phyloP scores from a whole-genome alignment of 805 yeast genomes.

The Cyberlindnera sargentensis region DNA sequence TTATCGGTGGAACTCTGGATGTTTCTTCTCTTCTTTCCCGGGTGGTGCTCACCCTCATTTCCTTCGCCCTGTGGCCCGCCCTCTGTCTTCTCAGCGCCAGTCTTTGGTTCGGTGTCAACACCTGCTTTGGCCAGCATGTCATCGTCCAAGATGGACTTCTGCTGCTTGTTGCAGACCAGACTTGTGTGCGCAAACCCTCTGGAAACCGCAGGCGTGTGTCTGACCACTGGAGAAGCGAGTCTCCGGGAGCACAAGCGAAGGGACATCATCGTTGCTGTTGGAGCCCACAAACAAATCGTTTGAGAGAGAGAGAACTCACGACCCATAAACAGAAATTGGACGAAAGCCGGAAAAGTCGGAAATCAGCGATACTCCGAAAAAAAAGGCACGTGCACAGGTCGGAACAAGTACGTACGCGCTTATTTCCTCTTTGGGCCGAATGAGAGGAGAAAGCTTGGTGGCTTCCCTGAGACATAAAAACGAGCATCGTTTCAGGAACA shows the following conservation, averaged over 20 bases:
- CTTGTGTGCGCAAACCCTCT: conserved; percentile 12
- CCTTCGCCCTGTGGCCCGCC: conserved; percentile 2
- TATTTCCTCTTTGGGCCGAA: no score
- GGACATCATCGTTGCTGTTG: neutral
- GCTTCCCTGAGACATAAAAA: no score
- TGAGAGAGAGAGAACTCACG: no score
- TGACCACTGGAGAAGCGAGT: neutral
- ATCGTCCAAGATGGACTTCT: conserved; percentile 62
- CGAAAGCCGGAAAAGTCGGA: neutral
- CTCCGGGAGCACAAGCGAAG: neutral
- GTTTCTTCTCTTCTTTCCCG: conserved; percentile 35
- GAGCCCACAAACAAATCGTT: no score
- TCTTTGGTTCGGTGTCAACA: conserved; percentile 44
- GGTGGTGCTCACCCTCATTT: conserved; percentile 10
- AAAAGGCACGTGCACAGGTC: no score
- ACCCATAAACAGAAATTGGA: neutral
- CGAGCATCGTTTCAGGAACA: no score
- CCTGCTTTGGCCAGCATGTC: conserved; percentile 83
- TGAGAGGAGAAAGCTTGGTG: no score
- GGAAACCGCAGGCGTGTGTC: neutral
- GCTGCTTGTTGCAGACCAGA: conserved; percentile 17
- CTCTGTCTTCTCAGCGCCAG: conserved; percentile 7
- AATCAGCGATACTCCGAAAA: neutral
- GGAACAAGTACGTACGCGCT: no score
- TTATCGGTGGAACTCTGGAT: conserved; percentile 68